Conservation (phyloP, 2,329 filamentous ascomycete species). For the Trichoderma sp. region DNA sequence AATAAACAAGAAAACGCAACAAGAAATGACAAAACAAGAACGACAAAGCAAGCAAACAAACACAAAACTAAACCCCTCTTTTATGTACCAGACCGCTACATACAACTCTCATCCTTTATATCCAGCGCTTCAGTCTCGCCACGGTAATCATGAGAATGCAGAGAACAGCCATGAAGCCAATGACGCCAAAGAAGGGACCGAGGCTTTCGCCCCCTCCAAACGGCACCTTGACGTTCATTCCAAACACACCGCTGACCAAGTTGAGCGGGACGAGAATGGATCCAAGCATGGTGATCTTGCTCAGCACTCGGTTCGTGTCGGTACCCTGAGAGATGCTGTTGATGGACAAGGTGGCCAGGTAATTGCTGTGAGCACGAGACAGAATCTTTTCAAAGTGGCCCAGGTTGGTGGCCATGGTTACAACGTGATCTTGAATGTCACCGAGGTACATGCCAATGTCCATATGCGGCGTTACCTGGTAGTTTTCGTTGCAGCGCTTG, state of each 20-base stretch:
- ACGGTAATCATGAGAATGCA: conserved; percentile 45
- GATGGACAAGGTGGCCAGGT: conserved; percentile 89
- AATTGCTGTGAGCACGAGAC: conserved; percentile 89
- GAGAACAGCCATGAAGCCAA: conserved; percentile 52
- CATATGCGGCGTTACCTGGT: conserved; percentile 89
- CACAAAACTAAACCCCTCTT: neutral
- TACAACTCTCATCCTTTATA: conserved; percentile 33
- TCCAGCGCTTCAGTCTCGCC: conserved; percentile 47
- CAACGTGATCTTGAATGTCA: conserved; percentile 98
- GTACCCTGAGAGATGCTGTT: conserved; percentile 88
- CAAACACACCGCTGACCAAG: conserved; percentile 80
- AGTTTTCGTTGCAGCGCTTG: conserved; percentile 97
- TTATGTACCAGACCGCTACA: conserved; percentile 2
- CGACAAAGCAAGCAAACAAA: neutral
- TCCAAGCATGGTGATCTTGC: conserved; percentile 91
- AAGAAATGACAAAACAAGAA: neutral
- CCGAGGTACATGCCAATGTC: conserved; percentile 95
- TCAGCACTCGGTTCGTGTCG: conserved; percentile 80
- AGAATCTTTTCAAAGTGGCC: conserved; percentile 98
- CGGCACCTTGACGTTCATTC: conserved; percentile 81
- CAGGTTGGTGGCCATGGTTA: conserved; percentile 98
- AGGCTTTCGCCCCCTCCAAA: conserved; percentile 55
- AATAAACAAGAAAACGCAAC: neutral
- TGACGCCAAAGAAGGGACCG: conserved; percentile 51
- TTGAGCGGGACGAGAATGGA: conserved; percentile 97